Evolutionary conservation across 306 rosid genomes (phyloP).

Genomic region (Quercus robur): DNA sequence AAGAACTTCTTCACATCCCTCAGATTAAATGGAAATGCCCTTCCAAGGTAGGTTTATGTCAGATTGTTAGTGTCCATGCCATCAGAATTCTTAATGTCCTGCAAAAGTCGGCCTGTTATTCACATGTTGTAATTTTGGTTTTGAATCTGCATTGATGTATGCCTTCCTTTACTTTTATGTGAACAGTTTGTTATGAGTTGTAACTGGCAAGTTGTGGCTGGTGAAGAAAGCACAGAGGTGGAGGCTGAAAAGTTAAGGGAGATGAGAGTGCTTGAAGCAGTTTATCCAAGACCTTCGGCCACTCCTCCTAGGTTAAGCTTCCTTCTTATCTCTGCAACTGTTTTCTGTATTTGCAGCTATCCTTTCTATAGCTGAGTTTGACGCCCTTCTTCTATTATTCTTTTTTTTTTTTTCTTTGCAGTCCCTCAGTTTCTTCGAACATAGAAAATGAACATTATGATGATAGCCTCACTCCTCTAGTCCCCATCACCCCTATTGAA

Average conservation of each 20-base stretch:
- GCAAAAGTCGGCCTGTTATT: background rate
- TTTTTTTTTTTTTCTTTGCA: slow-evolving; percentile 6
- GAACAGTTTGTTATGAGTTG: slow-evolving; percentile 38
- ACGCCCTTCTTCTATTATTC: background rate
- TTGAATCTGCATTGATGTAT: background rate
- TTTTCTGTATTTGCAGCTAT: background rate
- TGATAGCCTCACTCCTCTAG: slow-evolving; percentile 47
- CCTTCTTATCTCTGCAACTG: background rate
- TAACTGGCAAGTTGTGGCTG: slow-evolving; percentile 62
- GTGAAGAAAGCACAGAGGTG: slow-evolving; percentile 66
- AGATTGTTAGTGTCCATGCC: background rate
- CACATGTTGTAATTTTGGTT: background rate
- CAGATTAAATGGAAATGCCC: slow-evolving; percentile 61
- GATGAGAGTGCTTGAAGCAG: slow-evolving; percentile 55
- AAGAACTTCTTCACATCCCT: slow-evolving; percentile 19
- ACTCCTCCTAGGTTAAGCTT: slow-evolving; percentile 59
- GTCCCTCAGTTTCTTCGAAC: slow-evolving; percentile 48
- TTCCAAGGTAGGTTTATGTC: slow-evolving; percentile 44
- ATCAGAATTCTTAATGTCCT: background rate
- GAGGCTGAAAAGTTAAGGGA: slow-evolving; percentile 44
- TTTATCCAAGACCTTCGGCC: slow-evolving; percentile 59
- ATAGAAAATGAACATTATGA: slow-evolving; percentile 40
- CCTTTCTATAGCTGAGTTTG: slow-evolving; percentile 3
- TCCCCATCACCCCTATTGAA: slow-evolving; percentile 59
- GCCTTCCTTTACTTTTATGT: background rate